These are phyloP conservation scores for Drosera capensis DNA, from an alignment of 148 eudicot genomes.

Conservation along the genomic window DNA sequence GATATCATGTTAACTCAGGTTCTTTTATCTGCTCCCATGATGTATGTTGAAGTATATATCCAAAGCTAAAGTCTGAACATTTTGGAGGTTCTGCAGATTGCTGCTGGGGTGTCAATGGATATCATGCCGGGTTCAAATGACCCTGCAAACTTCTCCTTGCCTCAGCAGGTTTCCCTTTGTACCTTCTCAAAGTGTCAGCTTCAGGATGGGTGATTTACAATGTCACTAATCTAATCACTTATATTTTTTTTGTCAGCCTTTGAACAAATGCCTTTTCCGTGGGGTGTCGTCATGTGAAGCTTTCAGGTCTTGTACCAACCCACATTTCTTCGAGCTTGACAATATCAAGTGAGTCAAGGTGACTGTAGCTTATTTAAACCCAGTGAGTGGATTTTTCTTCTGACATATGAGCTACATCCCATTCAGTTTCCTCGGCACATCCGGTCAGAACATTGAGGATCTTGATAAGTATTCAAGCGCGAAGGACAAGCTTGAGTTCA, in stretches of 20 bases:
- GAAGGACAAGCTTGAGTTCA: conserved; percentile 47
- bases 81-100: conserved; percentile 41
- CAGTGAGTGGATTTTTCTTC: too few species aligned
- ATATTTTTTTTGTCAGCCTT: conserved; percentile 39
- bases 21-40: conserved; percentile 2
- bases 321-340: conserved; percentile 79
- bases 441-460: conserved; percentile 90
- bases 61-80: conserved; percentile 1
- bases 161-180: conserved; percentile 65
- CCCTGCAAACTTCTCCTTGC: conserved; percentile 80
- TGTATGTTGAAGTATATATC: conserved; percentile 1
- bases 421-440: conserved; percentile 84
- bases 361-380: too few species aligned
- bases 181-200: background rate
- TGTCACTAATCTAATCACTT: too few species aligned
- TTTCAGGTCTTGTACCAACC: conserved; percentile 79
- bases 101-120: conserved; percentile 72
- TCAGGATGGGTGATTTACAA: too few species aligned
- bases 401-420: conserved; percentile 2
- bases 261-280: conserved; percentile 85
- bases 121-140: conserved; percentile 88
- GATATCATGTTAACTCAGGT: conserved; percentile 93
- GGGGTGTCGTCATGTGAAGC: conserved; percentile 81
- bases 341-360: conserved; percentile 36
- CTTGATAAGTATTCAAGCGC: conserved; percentile 81